These are phyloP conservation scores for Gentiana straminea DNA, from an alignment of 257 asterid species.

Conservation along the genomic window DNA sequence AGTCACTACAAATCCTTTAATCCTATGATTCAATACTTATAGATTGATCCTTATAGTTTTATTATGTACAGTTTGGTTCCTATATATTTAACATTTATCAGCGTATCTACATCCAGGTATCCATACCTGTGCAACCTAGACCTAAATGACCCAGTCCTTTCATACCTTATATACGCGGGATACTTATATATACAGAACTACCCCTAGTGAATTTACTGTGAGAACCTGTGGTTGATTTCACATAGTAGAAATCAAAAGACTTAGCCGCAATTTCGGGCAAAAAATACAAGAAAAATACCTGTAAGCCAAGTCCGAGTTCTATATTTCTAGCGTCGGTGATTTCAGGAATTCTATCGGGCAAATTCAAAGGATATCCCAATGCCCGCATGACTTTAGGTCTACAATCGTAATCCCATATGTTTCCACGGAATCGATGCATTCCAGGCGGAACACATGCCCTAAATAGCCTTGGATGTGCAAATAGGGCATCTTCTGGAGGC, in stretches of 20 bases:
- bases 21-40: too few species aligned
- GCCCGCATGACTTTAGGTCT: slow-evolving; percentile 73
- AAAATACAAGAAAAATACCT: slow-evolving; percentile 33
- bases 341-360: slow-evolving; percentile 68
- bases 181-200: too few species aligned
- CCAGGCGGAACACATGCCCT: slow-evolving; percentile 99
- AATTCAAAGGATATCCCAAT: slow-evolving; percentile 70
- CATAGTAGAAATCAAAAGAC: background rate
- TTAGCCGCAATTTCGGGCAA: background rate
- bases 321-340: slow-evolving; percentile 91
- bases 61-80: too few species aligned
- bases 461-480: slow-evolving; percentile 91
- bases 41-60: too few species aligned
- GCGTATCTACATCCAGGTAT: too few species aligned
- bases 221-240: background rate
- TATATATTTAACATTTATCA: too few species aligned
- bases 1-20: too few species aligned
- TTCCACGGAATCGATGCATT: slow-evolving; percentile 96
- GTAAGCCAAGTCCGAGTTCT: slow-evolving; percentile 97
- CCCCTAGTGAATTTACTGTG: too few species aligned
- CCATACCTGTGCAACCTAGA: too few species aligned
- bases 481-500: slow-evolving; percentile 93
- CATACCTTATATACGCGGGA: too few species aligned
- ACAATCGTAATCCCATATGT: slow-evolving; percentile 88
- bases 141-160: too few species aligned